Evolutionary conservation across 2,329 filamentous ascomycete genomes (phyloP), one percentile per base, ranked within the genome.

Genomic region (Penicillium verrucosum): DNA sequence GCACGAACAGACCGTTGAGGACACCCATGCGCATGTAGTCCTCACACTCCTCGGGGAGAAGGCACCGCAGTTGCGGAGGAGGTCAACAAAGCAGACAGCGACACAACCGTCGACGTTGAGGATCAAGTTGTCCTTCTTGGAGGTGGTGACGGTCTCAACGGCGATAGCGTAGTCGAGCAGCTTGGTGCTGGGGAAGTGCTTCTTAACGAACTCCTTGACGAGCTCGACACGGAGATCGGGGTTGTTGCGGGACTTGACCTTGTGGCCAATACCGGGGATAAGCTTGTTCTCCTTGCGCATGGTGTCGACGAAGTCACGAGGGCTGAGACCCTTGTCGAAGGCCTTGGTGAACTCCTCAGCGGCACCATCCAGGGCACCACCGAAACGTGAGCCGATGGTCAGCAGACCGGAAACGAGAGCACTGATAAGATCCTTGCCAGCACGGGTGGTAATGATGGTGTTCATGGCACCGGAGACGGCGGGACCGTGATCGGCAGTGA

Each of bases 261-360:
- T 91, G 86, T 99, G 94, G 69, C 94, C 94, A 70, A 99, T 99
- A 84, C 94, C 94, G 63, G 94, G 94, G 70, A 99, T 97, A 70
- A 99, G 92, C 86, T 97, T 99, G 88, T 99, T 99, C 81, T 94
- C 91, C 85, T 97, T 99, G 79, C 94, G 88, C 93, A 97, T 97
- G 69, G 83, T 90, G 82, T 99, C 94, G 65, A 99, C 94, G 71
- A 99, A 99, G 80, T 99, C 94, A 85, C 94, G 92, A 60, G 94
- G 94, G 82, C 89, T 95, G 67, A 97, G 88, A 72, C 92, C 92
- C 87, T 96, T 97, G 84, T 99, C 94, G 70, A 93, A 96, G 58
- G 94, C 94, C 80, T 92, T 92, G 77, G 90, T 92, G 84, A 99
- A 99, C 83, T 99, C 94, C 80, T 97, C 93, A 41, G 94, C 94